These are phyloP conservation scores for Elongisporangium senticosum DNA, from an alignment of 352 stramenopile species.

Conservation along the genomic window DNA sequence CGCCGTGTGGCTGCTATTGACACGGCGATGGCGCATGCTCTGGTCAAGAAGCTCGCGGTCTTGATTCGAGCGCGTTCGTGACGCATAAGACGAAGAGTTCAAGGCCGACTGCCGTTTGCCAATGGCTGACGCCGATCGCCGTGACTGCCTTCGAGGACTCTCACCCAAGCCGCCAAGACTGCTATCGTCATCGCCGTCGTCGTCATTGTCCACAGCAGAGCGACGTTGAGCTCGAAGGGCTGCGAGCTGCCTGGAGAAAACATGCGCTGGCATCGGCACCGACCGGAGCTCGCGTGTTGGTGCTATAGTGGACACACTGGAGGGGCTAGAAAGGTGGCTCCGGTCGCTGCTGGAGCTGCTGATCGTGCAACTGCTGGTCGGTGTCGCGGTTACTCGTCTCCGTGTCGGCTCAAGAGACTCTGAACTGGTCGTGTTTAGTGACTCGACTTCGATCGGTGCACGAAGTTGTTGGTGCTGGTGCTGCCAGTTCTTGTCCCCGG, in stretches of 20 bases:
- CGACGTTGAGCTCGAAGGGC: constrained; percentile 6
- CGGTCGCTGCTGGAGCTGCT: constrained; percentile 2
- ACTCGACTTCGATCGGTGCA: not conserved
- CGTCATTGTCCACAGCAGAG: not conserved
- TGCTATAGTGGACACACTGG: not conserved
- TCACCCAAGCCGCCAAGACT: not conserved
- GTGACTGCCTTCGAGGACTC: not conserved
- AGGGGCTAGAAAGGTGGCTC: constrained; percentile 7
- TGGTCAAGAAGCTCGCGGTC: not conserved
- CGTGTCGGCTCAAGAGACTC: not conserved
- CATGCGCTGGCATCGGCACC: constrained; percentile 7
- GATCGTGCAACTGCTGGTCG: not conserved
- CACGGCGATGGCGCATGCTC: not conserved
- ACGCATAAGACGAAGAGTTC: not conserved
- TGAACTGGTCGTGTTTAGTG: not conserved
- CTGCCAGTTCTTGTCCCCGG: not conserved
- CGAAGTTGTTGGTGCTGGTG: not conserved
- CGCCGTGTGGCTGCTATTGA: not conserved
- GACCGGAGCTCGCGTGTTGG: constrained; percentile 1
- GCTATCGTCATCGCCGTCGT: constrained; percentile 7
- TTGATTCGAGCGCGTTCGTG: not conserved
- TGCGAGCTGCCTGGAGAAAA: constrained; percentile 12
- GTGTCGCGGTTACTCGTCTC: not conserved
- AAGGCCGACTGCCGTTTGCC: not conserved
- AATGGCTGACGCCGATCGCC: not conserved